Conservation (phyloP, 2,329 filamentous ascomycete genomes). For the Coleophoma eucalyptorum region DNA sequence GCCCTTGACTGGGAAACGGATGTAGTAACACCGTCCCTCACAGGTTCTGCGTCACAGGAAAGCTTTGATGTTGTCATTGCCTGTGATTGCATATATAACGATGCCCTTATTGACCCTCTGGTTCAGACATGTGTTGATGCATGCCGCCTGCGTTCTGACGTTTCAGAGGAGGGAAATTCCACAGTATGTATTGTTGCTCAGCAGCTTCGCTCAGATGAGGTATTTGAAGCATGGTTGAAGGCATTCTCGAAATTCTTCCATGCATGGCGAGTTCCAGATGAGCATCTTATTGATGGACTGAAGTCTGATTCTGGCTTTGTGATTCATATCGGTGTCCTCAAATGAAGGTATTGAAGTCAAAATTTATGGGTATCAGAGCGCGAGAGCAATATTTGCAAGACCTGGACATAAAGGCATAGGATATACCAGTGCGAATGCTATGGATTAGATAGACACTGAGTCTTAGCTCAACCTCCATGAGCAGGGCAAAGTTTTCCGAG, state of each 20-base stretch:
- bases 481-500: no score
- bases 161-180: conserved; percentile 30
- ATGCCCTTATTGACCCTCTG: conserved; percentile 75
- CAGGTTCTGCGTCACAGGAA: conserved; percentile 20
- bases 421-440: no score
- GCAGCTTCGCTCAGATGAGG: conserved; percentile 79
- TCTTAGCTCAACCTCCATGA: no score
- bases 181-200: conserved; percentile 82
- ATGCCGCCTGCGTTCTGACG: conserved; percentile 53
- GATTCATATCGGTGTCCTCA: conserved; percentile 72
- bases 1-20: conserved; percentile 82
- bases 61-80: conserved; percentile 74
- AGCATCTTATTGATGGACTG: conserved; percentile 53
- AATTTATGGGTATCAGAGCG: no score
- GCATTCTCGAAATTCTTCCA: conserved; percentile 64
- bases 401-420: no score
- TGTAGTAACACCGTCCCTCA: conserved; percentile 39
- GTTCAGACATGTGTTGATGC: conserved; percentile 77
- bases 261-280: conserved; percentile 73
- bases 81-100: conserved; percentile 95
- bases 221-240: conserved; percentile 78
- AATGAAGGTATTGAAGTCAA: conserved; percentile 11
- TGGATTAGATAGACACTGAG: no score
- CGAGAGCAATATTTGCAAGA: no score
- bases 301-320: conserved; percentile 69